Evolutionary conservation across 164 flowering plant genomes (phyloP).

Genomic region (Paratinospora sagittata): DNA sequence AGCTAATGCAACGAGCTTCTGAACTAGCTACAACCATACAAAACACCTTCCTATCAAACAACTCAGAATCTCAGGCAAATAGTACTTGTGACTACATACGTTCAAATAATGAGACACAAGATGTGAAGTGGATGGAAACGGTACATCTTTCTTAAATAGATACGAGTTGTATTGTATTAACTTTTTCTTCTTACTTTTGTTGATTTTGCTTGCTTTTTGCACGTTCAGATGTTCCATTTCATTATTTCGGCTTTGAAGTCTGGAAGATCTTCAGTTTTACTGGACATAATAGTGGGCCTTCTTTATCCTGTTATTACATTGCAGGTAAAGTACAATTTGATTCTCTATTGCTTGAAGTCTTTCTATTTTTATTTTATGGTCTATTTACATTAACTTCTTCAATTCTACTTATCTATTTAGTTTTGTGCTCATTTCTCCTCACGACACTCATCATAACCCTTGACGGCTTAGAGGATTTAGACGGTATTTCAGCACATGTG

Average conservation of each 20-base stretch:
- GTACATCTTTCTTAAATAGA: conserved; percentile 30
- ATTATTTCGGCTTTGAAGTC: conserved; percentile 82
- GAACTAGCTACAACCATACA: conserved; percentile 60
- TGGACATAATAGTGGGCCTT: conserved; percentile 68
- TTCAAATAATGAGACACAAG: conserved; percentile 50
- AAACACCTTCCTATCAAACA: conserved; percentile 40
- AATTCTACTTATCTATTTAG: background rate
- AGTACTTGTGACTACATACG: conserved; percentile 30
- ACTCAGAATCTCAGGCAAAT: conserved; percentile 27
- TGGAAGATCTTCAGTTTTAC: conserved; percentile 74
- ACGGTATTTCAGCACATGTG: no score
- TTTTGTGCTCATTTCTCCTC: background rate
- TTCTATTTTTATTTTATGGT: background rate
- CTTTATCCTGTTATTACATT: conserved; percentile 80
- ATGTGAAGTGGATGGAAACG: conserved; percentile 96
- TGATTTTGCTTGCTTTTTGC: conserved; percentile 12
- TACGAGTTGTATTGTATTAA: background rate
- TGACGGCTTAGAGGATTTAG: no score
- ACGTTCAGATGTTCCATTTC: conserved; percentile 79
- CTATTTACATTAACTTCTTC: no score
- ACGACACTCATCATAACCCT: no score
- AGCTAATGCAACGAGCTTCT: conserved; percentile 50
- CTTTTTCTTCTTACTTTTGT: background rate
- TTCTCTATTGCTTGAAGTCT: background rate
- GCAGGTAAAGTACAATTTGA: conserved; percentile 45